A percentile compares a stretch with the other conserved stretches of the same genome.
Conservation (phyloP, 1,284 basidiomycete species). For the Rhodotorula sp. region DNA sequence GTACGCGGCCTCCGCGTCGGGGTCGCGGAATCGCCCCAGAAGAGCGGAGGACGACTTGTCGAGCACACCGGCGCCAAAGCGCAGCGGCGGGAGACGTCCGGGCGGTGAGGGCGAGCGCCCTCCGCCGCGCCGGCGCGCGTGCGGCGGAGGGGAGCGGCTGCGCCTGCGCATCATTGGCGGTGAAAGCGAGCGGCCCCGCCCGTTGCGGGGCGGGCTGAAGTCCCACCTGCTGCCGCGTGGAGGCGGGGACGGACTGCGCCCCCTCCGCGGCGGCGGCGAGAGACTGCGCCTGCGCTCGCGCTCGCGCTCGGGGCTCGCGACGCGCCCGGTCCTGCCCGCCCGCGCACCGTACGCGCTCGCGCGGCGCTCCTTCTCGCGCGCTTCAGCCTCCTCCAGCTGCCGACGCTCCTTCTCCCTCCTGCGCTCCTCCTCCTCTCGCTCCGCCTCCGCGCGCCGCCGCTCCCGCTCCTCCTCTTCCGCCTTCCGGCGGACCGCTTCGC, state of each 20-base stretch:
- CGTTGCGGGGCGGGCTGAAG: background rate
- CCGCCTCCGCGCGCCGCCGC: too few relatives aligned
- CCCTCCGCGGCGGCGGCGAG: background rate
- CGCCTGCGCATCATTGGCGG: background rate
- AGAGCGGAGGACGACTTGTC: conserved; percentile 7
- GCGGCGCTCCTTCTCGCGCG: conserved; percentile 4
- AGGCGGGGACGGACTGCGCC: conserved; percentile 7
- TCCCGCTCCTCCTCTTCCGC: background rate
- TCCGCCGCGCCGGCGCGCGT: background rate
- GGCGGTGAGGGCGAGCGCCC: conserved; percentile 7
- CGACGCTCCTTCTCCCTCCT: background rate
- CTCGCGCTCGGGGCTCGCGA: background rate
- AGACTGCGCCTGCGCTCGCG: background rate
- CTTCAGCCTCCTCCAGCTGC: background rate
- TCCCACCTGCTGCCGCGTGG: background rate
- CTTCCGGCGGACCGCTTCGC: background rate
- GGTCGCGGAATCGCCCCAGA: conserved; percentile 6
- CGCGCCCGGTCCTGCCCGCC: background rate
- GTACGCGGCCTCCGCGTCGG: background rate
- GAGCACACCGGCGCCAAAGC: background rate
- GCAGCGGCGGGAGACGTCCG: background rate
- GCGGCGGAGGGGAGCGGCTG: conserved; percentile 5
- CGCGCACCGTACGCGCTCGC: conserved; percentile 8
- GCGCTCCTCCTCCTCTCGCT: background rate
- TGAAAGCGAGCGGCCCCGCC: background rate